Conservation (phyloP, 768 basidiomycete species). For the Clitopilus hobsonii region DNA sequence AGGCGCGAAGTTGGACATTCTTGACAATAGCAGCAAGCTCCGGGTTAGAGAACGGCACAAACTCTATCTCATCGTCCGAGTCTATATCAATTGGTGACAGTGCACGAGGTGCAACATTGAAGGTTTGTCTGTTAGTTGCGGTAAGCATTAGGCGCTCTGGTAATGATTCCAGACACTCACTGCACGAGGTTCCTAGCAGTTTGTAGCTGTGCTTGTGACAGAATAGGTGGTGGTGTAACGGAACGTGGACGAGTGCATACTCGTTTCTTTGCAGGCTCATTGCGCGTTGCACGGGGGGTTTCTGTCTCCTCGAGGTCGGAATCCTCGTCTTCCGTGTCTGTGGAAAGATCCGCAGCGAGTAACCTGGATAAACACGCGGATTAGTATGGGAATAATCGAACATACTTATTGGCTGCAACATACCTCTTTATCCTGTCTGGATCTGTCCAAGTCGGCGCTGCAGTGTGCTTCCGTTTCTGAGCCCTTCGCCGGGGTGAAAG, state of each 20-base stretch:
- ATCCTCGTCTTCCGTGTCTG: slow-evolving; percentile 44
- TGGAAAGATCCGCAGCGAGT: slow-evolving; percentile 33
- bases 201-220: slow-evolving; percentile 49
- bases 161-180: slow-evolving; percentile 26
- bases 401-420: too few relatives aligned
- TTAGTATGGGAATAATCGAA: too few relatives aligned
- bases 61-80: slow-evolving; percentile 41
- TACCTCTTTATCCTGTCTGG: neutral
- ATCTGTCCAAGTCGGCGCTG: neutral
- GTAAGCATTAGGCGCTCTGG: neutral
- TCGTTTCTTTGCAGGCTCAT: slow-evolving; percentile 33
- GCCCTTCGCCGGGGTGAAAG: neutral
- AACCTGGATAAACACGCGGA: slow-evolving; percentile 23
- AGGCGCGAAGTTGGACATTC: slow-evolving; percentile 18
- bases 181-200: slow-evolving; percentile 56
- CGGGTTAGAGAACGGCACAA: slow-evolving; percentile 50
- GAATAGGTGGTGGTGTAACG: slow-evolving; percentile 69
- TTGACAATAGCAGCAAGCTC: slow-evolving; percentile 58
- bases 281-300: slow-evolving; percentile 24
- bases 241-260: slow-evolving; percentile 63
- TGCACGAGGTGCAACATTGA: slow-evolving; percentile 35
- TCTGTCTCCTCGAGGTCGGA: slow-evolving; percentile 26
- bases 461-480: neutral
- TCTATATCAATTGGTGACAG: slow-evolving; percentile 39
- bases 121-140: slow-evolving; percentile 35